Conservation (phyloP, 2,329 filamentous ascomycete species). For the Setomelanomma holmii region DNA sequence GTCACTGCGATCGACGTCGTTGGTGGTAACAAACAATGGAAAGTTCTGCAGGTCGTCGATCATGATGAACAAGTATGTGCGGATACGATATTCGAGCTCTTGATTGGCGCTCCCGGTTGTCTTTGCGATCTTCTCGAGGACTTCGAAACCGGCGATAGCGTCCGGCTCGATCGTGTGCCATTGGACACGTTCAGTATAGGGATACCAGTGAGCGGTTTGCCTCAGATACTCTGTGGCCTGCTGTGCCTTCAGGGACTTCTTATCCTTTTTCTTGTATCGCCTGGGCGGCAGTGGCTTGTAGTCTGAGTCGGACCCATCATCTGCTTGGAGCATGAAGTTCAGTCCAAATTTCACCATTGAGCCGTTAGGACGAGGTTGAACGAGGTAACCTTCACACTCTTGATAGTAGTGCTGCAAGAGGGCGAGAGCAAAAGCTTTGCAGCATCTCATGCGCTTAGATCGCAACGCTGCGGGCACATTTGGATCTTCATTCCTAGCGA, state of each 20-base stretch:
- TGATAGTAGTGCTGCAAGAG: slow-evolving; percentile 36
- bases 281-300: not conserved
- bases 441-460: slow-evolving; percentile 28
- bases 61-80: slow-evolving; percentile 32
- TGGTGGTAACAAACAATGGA: slow-evolving; percentile 10
- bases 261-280: slow-evolving; percentile 6
- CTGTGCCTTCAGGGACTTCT: not conserved
- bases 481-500: not conserved
- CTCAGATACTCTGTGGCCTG: slow-evolving; percentile 1
- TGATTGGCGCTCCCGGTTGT: not conserved
- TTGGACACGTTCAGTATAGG: not conserved
- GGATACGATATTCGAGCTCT: slow-evolving; percentile 6
- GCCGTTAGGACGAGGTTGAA: slow-evolving; percentile 15
- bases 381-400: slow-evolving; percentile 19
- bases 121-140: slow-evolving; percentile 7
- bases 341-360: slow-evolving; percentile 17
- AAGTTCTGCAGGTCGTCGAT: slow-evolving; percentile 28
- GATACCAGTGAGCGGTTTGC: not conserved
- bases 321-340: slow-evolving; percentile 18
- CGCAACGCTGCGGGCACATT: no score
- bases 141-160: slow-evolving; percentile 30
- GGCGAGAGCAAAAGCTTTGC: slow-evolving; percentile 20
- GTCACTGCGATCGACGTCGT: slow-evolving; percentile 25
- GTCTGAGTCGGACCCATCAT: slow-evolving; percentile 12
- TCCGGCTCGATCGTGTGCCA: slow-evolving; percentile 24